These are phyloP conservation scores for Aspergillus alliaceus DNA, from an alignment of 2,329 filamentous ascomycete species.

Conservation along the genomic window DNA sequence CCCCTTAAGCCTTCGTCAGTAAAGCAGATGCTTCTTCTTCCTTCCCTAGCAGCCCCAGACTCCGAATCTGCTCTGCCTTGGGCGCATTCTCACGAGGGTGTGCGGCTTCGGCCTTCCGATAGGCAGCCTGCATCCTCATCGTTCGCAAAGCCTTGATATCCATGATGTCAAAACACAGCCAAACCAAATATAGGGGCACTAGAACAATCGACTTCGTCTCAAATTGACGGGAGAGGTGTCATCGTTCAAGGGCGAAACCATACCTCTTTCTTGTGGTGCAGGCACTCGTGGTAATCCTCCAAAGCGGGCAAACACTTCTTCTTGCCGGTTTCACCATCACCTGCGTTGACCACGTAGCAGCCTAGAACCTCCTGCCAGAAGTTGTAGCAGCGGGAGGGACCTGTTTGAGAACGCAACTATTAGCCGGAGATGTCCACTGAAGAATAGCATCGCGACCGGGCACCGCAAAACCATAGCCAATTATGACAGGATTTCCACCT, in stretches of 20 bases:
- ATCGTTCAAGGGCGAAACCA: constrained; percentile 24
- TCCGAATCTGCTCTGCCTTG: constrained; percentile 82
- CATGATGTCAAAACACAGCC: background rate
- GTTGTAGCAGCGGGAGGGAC: constrained; percentile 84
- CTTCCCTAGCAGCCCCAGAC: constrained; percentile 78
- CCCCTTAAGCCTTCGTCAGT: constrained; percentile 31
- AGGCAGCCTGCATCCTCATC: constrained; percentile 76
- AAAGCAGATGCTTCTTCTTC: constrained; percentile 74
- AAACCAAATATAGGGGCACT: background rate
- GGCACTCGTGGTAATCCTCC: constrained; percentile 98
- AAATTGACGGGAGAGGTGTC: background rate
- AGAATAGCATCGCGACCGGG: background rate
- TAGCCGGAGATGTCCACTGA: constrained; percentile 21
- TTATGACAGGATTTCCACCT: constrained; percentile 6
- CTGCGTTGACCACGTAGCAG: constrained; percentile 95
- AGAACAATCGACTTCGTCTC: background rate
- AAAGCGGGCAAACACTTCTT: constrained; percentile 81
- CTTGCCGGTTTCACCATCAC: constrained; percentile 76
- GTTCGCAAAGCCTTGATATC: constrained; percentile 71
- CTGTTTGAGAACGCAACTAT: constrained; percentile 40
- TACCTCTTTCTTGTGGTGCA: constrained; percentile 99
- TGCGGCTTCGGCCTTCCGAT: constrained; percentile 74
- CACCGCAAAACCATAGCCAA: constrained; percentile 17
- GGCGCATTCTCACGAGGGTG: constrained; percentile 78
- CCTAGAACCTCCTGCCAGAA: constrained; percentile 99